phyloP scores from a whole-genome alignment of 2,329 filamentous ascomycete species.

The Arthrobotrys sinensis region DNA sequence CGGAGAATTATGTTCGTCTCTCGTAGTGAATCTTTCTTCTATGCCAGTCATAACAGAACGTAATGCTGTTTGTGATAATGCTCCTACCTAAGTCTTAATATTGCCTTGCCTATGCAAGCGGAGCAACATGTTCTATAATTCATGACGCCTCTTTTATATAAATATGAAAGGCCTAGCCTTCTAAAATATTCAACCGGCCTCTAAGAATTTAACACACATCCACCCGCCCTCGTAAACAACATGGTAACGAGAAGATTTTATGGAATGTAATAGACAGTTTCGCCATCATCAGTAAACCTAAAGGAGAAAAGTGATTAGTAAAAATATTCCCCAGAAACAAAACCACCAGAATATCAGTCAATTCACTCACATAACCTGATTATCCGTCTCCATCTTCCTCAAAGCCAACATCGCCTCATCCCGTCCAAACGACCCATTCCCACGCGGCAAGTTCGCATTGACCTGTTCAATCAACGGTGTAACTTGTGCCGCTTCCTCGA shows the following conservation, averaged over 20 bases:
- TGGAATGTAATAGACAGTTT: constrained; percentile 34
- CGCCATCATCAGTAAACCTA: constrained; percentile 45
- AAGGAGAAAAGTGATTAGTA: constrained; percentile 1
- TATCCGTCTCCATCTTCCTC: constrained; percentile 82
- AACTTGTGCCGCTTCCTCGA: constrained; percentile 85
- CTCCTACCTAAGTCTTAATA: too few species aligned
- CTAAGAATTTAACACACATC: too few species aligned
- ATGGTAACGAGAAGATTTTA: background rate
- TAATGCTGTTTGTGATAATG: too few species aligned
- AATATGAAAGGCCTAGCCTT: too few species aligned
- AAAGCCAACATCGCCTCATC: constrained; percentile 84
- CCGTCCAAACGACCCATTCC: constrained; percentile 75
- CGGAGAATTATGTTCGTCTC: background rate
- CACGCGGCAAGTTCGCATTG: constrained; percentile 77
- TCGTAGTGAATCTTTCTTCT: background rate
- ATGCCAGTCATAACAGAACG: background rate
- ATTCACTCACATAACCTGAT: constrained; percentile 87
- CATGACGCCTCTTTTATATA: too few species aligned
- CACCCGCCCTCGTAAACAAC: too few species aligned
- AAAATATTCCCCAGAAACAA: background rate
- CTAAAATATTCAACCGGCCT: too few species aligned
- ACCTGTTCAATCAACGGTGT: constrained; percentile 82
- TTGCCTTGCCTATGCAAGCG: too few species aligned
- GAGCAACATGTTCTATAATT: too few species aligned
- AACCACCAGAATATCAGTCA: background rate